Base-by-base conservation (phyloP, 108 stramenopile species). In the Nannochloropsis oceanica region DNA sequence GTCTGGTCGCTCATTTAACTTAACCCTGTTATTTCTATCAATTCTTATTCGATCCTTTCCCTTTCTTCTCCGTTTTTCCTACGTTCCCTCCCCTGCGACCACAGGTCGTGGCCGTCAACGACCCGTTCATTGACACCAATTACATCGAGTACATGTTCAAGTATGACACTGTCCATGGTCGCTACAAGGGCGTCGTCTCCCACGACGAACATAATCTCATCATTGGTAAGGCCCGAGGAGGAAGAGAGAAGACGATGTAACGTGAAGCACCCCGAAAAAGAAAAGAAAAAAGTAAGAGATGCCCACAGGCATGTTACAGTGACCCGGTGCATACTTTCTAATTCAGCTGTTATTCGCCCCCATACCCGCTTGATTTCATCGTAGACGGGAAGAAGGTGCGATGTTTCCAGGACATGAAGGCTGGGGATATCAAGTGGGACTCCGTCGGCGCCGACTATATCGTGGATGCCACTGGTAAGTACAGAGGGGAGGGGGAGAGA, bases 141-240 rank as follows among this genome's bases (percentile, higher is more conserved):
- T 86, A 83, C 46, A 93, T 94, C 79, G 92, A 91, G 27, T 96
- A 98, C 93, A 93, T 94, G 88, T 92, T 94, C 90, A 87, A 94
- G 84, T 95, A 93, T 86, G 97, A 97, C 85, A 94, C 96, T 81
- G 93, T 93, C 27, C 97, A 97, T 86, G 97, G 97, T 73, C 89
- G 87, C 27, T 95, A 87, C 93, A 46, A 87, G 80, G 92, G 90
- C 80, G 84, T 80, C 44, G 81, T 82, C 22, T 92, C 92, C 86
- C 91, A 88, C 80, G 95, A 92, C 14, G 89, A 84, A 27, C 89
- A 83, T 27, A 13, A 82, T 27, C 91, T 92, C 12, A 88, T 91
- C 43, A 87, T 92, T 27, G 25, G 93, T 95, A 79, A 85, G 89
- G 42, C 88, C 90, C 84, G 92, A 92, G 86, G 90, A 85, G 43